Evolutionary conservation across 768 basidiomycete genomes (phyloP), one percentile per base, ranked within the genome.

Genomic region (Cantharellus anzutake): DNA sequence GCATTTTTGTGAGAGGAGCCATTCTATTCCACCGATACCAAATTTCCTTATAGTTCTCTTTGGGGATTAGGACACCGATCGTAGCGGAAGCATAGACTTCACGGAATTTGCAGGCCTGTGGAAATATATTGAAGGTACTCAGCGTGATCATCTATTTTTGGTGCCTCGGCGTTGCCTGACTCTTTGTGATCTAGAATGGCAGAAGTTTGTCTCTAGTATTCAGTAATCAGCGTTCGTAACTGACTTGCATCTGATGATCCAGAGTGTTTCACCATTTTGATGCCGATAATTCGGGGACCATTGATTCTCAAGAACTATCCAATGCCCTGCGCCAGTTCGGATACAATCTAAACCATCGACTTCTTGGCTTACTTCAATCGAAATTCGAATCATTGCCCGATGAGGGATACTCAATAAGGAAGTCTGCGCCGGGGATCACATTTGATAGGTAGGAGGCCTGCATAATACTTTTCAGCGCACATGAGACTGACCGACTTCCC

Each of bases 291-390:
- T 86, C 83, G 3, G 89, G 88, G 34, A 78, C 83, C 2, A 92
- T 92, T 62, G 88, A 91, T 65, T 80, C 80, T 4, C 70, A 73
- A 58, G 89, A 92, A 65, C 71, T 92, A 14, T 64, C 82, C 2
- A 78, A 81, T 62, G 88, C 89, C 2, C 68, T 92, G 59, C 71
- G 74, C 61, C 85, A 79, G 70, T 92, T 91, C 68, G 87, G 88
- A 5, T 92, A 90, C 71, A 80, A 76, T 60, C 73, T 92, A 5
- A 79, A 83, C 0, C 80, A 85, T 4, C 59, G 71, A 29, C 68
- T 91, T 34, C 72, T 91, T 44, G 72, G 68, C 34, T 67, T 86
- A 5, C 67, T 92, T 48, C 81, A 85, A 67, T 74, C 76, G 42
- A 90, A 90, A 77, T 92, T 87, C 66, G 80, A 11, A 11, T 11